Conservation (phyloP, 805 yeast species). For the Starmera dryadoides region DNA sequence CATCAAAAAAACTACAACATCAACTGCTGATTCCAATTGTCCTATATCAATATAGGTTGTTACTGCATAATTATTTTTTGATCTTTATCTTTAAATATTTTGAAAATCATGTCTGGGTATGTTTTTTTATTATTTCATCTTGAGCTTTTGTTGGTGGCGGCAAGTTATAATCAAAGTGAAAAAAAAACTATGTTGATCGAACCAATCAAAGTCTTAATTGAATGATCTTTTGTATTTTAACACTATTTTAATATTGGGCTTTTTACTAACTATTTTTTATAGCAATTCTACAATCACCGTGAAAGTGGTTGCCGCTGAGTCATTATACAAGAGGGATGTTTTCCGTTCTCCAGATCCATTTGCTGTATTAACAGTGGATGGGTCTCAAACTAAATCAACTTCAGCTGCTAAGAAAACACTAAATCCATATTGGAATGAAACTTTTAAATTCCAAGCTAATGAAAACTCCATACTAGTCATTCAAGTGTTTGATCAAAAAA, state of each 20-base stretch:
- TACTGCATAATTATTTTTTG: too few species aligned
- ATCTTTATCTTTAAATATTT: too few species aligned
- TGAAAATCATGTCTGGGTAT: too few species aligned
- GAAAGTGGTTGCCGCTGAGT: conserved; percentile 90
- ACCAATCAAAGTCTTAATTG: too few species aligned
- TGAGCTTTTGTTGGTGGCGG: too few species aligned
- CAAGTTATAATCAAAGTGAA: too few species aligned
- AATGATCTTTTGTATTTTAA: too few species aligned
- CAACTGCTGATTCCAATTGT: too few species aligned
- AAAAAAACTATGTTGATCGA: too few species aligned
- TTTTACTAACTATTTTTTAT: background rate
- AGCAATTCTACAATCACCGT: conserved; percentile 30
- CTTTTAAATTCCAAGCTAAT: conserved; percentile 67
- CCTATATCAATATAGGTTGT: too few species aligned
- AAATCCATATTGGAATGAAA: conserved; percentile 97
- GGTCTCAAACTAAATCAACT: conserved; percentile 92
- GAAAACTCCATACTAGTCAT: conserved; percentile 83
- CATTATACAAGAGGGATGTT: conserved; percentile 90
- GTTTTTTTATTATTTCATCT: too few species aligned
- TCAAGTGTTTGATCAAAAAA: conserved; percentile 95
- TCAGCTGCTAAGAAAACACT: conserved; percentile 88
- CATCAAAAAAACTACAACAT: too few species aligned
- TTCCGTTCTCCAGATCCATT: conserved; percentile 97
- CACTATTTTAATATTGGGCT: background rate
- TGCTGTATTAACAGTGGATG: conserved; percentile 96